Conservation (phyloP, 2,329 filamentous ascomycete species). For the Phaeosphaeria sp. region DNA sequence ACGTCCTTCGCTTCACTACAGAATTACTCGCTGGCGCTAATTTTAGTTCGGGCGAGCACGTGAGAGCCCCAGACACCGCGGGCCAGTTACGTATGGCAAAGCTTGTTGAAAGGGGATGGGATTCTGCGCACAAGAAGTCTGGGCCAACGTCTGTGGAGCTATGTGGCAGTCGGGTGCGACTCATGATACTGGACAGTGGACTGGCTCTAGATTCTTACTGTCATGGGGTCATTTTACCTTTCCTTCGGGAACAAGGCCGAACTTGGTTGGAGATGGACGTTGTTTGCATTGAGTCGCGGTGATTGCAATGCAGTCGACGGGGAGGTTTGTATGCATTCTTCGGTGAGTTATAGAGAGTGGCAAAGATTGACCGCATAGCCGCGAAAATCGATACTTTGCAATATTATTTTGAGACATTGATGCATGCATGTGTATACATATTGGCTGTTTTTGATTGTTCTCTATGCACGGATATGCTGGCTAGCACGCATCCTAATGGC, state of each 20-base stretch:
- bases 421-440: background rate
- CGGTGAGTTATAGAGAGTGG: background rate
- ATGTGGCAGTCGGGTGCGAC: background rate
- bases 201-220: background rate
- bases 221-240: background rate
- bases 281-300: background rate
- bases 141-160: background rate
- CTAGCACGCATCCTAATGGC: background rate
- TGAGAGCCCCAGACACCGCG: background rate
- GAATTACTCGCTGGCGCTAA: background rate
- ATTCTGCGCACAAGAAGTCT: background rate
- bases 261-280: background rate
- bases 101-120: background rate
- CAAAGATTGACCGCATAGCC: background rate
- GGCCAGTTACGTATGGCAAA: background rate
- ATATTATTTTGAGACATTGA: background rate
- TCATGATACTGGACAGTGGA: background rate
- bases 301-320: background rate
- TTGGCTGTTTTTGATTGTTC: background rate
- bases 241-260: background rate
- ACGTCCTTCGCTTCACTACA: too few relatives aligned
- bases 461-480: background rate
- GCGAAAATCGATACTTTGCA: background rate
- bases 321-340: background rate
- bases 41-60: background rate